These are phyloP conservation scores for Carex kokanica DNA, from an alignment of 176 grass and related monocot genomes.

Conservation along the genomic window DNA sequence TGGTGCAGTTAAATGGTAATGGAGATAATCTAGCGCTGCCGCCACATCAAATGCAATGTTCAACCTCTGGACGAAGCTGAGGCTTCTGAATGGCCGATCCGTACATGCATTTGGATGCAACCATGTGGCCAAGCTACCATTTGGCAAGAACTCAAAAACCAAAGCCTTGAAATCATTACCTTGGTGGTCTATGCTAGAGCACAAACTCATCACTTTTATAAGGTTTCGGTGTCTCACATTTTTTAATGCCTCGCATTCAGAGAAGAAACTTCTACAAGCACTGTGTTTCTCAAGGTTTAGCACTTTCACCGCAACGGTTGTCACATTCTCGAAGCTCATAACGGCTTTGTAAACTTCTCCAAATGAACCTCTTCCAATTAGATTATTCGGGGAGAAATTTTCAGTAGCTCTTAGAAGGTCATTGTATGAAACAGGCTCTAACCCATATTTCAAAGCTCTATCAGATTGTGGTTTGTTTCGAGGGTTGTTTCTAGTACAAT, in stretches of 20 bases:
- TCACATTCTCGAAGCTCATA: constrained; percentile 4
- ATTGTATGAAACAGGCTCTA: constrained; percentile 31
- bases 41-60: constrained; percentile 40
- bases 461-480: not conserved
- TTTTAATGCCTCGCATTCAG: constrained; percentile 44
- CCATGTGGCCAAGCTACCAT: constrained; percentile 34
- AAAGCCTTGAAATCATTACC: constrained; percentile 58
- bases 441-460: not conserved
- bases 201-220: constrained; percentile 37
- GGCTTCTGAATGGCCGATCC: not conserved
- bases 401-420: constrained; percentile 40
- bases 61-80: constrained; percentile 17
- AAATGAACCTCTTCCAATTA: constrained; percentile 34
- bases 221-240: constrained; percentile 43
- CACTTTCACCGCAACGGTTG: constrained; percentile 34
- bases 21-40: constrained; percentile 42
- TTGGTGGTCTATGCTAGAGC: constrained; percentile 34
- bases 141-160: constrained; percentile 45
- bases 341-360: constrained; percentile 41
- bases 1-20: constrained; percentile 22
- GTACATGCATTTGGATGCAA: constrained; percentile 5
- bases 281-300: not conserved
- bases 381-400: constrained; percentile 29
- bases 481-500: not conserved
- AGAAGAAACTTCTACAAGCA: constrained; percentile 36